Percentiles rank a stretch among this genome's conserved stretches.
phyloP scores from a whole-genome alignment of 1,284 basidiomycete genomes.

The Marasmius sp. region DNA sequence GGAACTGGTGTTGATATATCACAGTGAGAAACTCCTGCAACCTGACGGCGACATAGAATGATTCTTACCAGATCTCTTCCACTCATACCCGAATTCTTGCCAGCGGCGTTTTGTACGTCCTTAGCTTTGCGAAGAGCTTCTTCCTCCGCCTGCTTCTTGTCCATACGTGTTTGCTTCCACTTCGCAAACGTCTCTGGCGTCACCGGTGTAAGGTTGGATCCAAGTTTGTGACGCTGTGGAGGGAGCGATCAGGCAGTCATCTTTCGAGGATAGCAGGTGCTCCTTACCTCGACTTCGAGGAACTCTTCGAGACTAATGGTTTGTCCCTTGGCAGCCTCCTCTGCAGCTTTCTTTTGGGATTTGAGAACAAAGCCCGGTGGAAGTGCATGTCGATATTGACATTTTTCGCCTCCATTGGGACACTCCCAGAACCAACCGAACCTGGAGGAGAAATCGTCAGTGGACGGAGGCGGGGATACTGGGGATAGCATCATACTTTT shows the following conservation, averaged over 20 bases:
- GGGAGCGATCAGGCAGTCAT: neutral
- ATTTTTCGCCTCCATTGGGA: constrained; percentile 77
- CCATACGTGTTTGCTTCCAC: constrained; percentile 94
- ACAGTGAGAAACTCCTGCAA: constrained; percentile 8
- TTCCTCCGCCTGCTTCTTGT: constrained; percentile 88
- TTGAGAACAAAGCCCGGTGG: constrained; percentile 96
- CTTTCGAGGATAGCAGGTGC: neutral
- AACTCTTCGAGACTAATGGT: constrained; percentile 96
- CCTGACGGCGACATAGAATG: constrained; percentile 23
- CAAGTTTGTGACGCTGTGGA: constrained; percentile 88
- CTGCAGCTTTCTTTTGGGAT: constrained; percentile 84
- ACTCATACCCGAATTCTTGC: constrained; percentile 92
- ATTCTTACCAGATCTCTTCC: constrained; percentile 85
- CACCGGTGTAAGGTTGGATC: constrained; percentile 92
- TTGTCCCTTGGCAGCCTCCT: constrained; percentile 86
- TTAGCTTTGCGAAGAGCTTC: constrained; percentile 87
- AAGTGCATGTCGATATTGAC: constrained; percentile 94
- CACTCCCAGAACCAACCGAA: constrained; percentile 96
- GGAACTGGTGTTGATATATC: constrained; percentile 59
- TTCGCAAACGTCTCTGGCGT: constrained; percentile 89
- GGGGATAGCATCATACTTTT: constrained; percentile 59
- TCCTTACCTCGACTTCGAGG: constrained; percentile 88
- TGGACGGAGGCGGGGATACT: constrained; percentile 16
- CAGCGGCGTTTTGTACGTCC: constrained; percentile 80
- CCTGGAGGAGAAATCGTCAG: constrained; percentile 31